Percentiles rank a stretch among this genome's conserved stretches.
Evolutionary conservation across 2,329 filamentous ascomycete species (phyloP).

Genomic region (Didymella sp.): DNA sequence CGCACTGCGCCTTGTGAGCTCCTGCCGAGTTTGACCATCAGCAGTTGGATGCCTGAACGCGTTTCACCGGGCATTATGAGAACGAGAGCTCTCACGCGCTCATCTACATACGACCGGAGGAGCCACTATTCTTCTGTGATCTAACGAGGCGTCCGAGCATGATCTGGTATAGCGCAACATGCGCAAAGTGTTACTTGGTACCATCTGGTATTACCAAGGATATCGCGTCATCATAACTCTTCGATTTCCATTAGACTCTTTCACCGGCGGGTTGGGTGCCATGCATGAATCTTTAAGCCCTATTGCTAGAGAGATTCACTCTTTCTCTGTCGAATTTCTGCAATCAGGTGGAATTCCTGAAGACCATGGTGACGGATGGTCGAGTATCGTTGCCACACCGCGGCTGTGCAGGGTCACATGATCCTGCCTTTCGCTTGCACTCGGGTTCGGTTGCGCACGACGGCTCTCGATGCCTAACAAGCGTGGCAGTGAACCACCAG

Average conservation of each 20-base stretch:
- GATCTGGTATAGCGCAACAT: no score
- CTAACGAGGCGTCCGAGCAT: no score
- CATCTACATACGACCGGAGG: not conserved
- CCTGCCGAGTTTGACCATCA: not conserved
- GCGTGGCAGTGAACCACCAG: slow-evolving; percentile 1
- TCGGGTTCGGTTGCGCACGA: not conserved
- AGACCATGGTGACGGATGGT: not conserved
- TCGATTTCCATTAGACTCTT: no score
- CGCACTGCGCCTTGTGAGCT: not conserved
- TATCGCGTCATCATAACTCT: no score
- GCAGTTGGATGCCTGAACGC: not conserved
- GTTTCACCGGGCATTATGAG: not conserved
- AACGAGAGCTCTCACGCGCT: not conserved
- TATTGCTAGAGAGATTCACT: no score
- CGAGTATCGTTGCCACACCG: not conserved
- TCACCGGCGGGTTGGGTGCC: no score
- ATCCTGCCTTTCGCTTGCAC: not conserved
- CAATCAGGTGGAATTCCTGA: not conserved
- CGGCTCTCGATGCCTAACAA: not conserved
- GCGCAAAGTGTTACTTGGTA: no score
- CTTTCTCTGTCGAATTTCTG: not conserved
- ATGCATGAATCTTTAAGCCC: not conserved
- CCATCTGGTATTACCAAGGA: no score
- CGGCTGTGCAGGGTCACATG: not conserved
- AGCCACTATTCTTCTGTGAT: not conserved